Base-by-base conservation (phyloP, 192 early-diverging fungal species). In the Rhizoclosmatium sp. region DNA sequence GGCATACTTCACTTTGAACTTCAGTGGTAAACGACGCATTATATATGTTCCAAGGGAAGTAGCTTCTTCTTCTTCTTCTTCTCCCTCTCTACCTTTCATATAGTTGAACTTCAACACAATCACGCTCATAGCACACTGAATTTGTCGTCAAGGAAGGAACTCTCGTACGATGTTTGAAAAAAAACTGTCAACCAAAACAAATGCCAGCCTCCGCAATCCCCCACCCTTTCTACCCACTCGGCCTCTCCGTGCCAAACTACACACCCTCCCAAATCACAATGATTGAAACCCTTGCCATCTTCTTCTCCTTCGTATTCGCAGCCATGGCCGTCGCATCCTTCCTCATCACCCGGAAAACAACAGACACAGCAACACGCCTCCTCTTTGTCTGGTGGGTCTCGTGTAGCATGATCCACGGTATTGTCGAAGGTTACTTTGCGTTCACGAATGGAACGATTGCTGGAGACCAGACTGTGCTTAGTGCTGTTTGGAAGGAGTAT, bases 401-500 rank as follows among this genome's bases (percentile, higher is more conserved):
- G 46, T 96, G 91, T 70, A 93, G 92, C 1, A 89, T 89, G 54
- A 93, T 97, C 78, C 97, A 98, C 82, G 76, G 89, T 14, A 85
- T 92, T 54, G 86, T 98, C 1, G 97, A 98, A 85, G 92, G 92
- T 1, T 98, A 96, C 84, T 97, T 93, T 85, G 87, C 92, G 41
- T 88, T 83, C 65, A 90, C 92, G 85, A 88, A 93, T 78, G 16
- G 31, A 10, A 87, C 87, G 2, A 85, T 98, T 64, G 92, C 92
- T 0, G 91, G 89, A 4, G 89, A 93, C 83, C 80, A 87, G 65
- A 82, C 74, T 39, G 71, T 94, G 3, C 59, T 96, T 48, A 93
- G 88, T 4, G 89, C 96, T 54, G 72, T 95, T 71, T 98, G 94
- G 94, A 95, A 95, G 86, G 95, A 98, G 84, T 98, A 98, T 84